Evolutionary conservation across 495 filamentous ascomycete species (phyloP), one percentile per base, ranked within the genome.

Genomic region (Cercophora sp.): DNA sequence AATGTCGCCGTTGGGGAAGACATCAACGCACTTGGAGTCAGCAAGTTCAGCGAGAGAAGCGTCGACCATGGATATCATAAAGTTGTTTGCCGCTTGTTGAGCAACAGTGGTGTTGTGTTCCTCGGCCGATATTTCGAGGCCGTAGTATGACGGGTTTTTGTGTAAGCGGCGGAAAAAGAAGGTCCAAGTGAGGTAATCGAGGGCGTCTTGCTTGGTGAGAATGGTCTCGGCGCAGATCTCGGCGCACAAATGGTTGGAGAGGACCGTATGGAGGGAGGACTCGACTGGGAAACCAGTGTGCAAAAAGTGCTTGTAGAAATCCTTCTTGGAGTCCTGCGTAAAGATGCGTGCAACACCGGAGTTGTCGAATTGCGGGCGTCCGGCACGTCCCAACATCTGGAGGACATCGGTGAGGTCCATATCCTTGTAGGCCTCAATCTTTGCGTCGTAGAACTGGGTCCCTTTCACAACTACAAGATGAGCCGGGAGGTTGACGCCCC

Each of bases 241-340:
- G 31, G 93, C 93, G 50, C 89, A 89, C 64, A 99, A 77, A 75
- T 99, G 93, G 74, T 99, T 96, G 68, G 96, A 93, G 3, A 97
- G 76, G 1, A 96, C 93, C 19, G 93, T 96, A 72, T 99, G 93
- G 16, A 99, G 75, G 3, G 90, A 90, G 6, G 91, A 96, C 67
- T 99, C 93, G 20, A 99, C 93, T 0, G 93, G 93, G 70, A 99
- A 99, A 3, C 93, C 93, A 9, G 94, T 97, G 63, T 99, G 93
- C 39, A 99, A 67, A 65, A 99, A 99, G 71, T 99, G 91, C 75
- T 97, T 99, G 72, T 99, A 99, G 70, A 97, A 99, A n/a, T 89
- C 88, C 69, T 99, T 99, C 75, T 97, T 99, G 9, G 91, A 73
- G 52, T 97, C 92, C 61, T 99, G 91, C 0, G 94, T 97, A 69